These are phyloP conservation scores for Ophiostoma angusticollis DNA, from an alignment of 2,329 filamentous ascomycete genomes.

Conservation along the genomic window DNA sequence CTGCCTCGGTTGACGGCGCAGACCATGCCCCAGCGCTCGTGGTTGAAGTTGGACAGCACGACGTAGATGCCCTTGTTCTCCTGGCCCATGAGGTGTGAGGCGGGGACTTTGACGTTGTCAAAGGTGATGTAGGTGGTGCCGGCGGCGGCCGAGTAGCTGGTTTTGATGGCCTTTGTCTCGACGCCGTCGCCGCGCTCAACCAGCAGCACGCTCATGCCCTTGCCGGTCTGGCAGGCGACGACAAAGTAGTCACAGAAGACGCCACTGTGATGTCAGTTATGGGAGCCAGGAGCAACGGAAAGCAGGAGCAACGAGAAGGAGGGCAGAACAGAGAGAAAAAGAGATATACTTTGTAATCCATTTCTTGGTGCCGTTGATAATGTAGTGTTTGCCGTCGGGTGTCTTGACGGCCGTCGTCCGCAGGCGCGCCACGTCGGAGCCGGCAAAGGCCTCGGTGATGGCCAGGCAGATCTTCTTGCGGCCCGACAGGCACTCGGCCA, in stretches of 20 bases:
- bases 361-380: conserved; percentile 65
- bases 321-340: conserved; percentile 6
- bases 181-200: conserved; percentile 63
- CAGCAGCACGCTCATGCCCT: conserved; percentile 65
- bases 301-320: neutral
- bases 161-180: conserved; percentile 68
- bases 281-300: neutral
- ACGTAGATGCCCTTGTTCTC: conserved; percentile 80
- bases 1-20: conserved; percentile 52
- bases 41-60: conserved; percentile 80
- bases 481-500: conserved; percentile 61
- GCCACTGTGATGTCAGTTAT: conserved; percentile 7
- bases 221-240: conserved; percentile 64
- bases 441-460: conserved; percentile 81
- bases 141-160: conserved; percentile 65
- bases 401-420: conserved; percentile 69
- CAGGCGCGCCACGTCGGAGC: conserved; percentile 67
- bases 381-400: conserved; percentile 59
- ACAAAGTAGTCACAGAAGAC: conserved; percentile 76
- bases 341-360: conserved; percentile 60
- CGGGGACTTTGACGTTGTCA: conserved; percentile 77
- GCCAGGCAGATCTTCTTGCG: conserved; percentile 82
- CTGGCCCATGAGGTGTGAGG: conserved; percentile 61
- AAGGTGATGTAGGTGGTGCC: conserved; percentile 72
- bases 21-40: conserved; percentile 69